Conservation (phyloP, 176 grass and related monocot species). For the Hordeum vulgare region MorexV3_pseudomolecules_assembly NC_058518.1:472685001-472685500, state of each 20-base stretch:
- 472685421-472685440: slow-evolving; percentile 75
- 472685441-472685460: slow-evolving; percentile 73
- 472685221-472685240: not conserved
- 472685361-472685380: slow-evolving; percentile 40
- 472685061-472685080: not conserved
- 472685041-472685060: slow-evolving; percentile 36
- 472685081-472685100: not conserved
- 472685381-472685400: slow-evolving; percentile 56
- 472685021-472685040: slow-evolving; percentile 71
- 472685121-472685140: not conserved
- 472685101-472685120: not conserved
- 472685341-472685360: not conserved
- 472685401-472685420: slow-evolving; percentile 69
- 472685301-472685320: not conserved
- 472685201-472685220: not conserved
- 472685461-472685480: slow-evolving; percentile 95
- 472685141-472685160: not conserved
- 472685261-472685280: not conserved
- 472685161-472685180: not conserved
- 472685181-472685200: not conserved
- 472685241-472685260: not conserved
- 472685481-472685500: slow-evolving; percentile 71
- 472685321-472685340: not conserved
- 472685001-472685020: slow-evolving; percentile 78
- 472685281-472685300: not conserved